Evolutionary conservation across 2,329 filamentous ascomycete genomes (phyloP), one percentile per base, ranked within the genome.

Genomic region (Chaetoscypha palmicola): DNA sequence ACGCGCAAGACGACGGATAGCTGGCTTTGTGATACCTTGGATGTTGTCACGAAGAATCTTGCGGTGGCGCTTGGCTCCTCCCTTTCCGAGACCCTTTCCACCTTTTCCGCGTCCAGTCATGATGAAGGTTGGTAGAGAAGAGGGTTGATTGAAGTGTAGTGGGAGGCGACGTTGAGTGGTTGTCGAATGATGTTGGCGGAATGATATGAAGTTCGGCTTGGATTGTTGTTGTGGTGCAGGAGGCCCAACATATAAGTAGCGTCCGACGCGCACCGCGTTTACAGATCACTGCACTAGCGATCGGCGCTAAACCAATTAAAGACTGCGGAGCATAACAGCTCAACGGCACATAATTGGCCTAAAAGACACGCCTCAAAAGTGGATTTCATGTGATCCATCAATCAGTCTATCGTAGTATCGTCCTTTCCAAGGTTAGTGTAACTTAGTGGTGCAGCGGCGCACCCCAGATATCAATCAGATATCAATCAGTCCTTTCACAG

Each of bases 21-120:
- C 90, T 63, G 90, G 90, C 86, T 96, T 96, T 66, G 90, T 96
- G 68, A 96, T 96, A 74, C 90, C 90, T 77, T 96, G 90, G 67
- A 96, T 96, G 86, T 95, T 96, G 85, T 95, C 90, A 74, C 90
- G 88, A 71, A 96, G 80, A 77, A 96, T 96, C 86, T 96, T 96
- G 66, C 91, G 83, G 76, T 96, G 90, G 73, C 90, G 90, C 86
- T 96, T 97, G 73, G 91, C 91, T 70, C 90, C 90, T 58, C 90
- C 90, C 83, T 95, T 95, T 70, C 90, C 90, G 72, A 95, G 88
- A 69, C 89, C 90, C 82, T 95, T 95, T 68, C 90, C 90, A 71
- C 89, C 89, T 76, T 60, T 60, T 58, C 58, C 12, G 32, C 72
- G 72, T 69, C 73, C 73, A 75, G 73, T 72, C 73, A 76, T 76